Conservation (phyloP, 169 alveolate genomes). For the Plasmodium ovale region DNA sequence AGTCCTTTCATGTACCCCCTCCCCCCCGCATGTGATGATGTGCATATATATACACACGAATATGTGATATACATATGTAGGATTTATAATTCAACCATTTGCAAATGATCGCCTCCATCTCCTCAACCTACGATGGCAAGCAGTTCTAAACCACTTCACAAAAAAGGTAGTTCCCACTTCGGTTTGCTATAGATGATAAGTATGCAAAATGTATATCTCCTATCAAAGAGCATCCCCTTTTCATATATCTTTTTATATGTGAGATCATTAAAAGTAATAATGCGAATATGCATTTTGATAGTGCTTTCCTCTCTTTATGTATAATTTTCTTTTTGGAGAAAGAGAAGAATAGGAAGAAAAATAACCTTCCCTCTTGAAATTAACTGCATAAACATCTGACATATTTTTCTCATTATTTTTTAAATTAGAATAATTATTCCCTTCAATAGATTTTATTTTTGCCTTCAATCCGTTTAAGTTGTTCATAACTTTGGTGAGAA, state of each 20-base stretch:
- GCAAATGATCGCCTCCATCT: too few species aligned
- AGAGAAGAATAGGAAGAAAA: conserved; percentile 22
- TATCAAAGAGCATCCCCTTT: background rate
- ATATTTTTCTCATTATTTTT: conserved; percentile 3
- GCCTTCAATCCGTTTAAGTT: conserved; percentile 43
- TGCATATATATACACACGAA: too few species aligned
- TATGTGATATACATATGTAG: too few species aligned
- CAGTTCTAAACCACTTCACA: too few species aligned
- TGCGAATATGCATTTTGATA: conserved; percentile 20
- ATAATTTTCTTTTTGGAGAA: background rate
- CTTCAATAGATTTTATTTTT: conserved; percentile 41
- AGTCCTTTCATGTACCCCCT: too few species aligned
- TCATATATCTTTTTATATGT: background rate
- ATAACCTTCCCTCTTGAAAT: conserved; percentile 1
- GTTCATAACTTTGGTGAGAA: conserved; percentile 15
- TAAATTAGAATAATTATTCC: conserved; percentile 7
- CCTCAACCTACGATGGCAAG: too few species aligned
- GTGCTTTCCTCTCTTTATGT: background rate
- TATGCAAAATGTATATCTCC: too few species aligned
- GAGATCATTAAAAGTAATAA: conserved; percentile 5
- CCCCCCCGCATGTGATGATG: too few species aligned
- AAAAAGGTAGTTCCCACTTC: too few species aligned
- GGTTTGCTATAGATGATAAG: too few species aligned
- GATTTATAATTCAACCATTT: too few species aligned
- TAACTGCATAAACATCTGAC: background rate